Conservation (phyloP, 305 asterid genomes). For the Stenogyne calaminthoides region DNA sequence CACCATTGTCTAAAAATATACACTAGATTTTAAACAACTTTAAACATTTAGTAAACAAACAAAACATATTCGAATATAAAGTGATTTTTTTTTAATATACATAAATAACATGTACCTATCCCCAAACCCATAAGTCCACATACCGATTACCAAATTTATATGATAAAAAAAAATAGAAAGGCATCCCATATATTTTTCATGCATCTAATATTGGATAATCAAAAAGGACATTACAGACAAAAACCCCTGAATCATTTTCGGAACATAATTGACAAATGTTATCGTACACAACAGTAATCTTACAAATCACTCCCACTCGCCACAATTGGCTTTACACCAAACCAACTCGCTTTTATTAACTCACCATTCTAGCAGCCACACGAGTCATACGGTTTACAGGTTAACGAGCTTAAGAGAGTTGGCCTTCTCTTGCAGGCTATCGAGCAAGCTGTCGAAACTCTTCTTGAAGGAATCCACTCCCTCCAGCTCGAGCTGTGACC, state of each 20-base stretch:
- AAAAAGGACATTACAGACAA: not conserved
- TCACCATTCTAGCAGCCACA: slow-evolving; percentile 28
- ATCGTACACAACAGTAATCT: slow-evolving; percentile 37
- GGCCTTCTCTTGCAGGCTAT: slow-evolving; percentile 95
- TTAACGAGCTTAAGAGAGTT: slow-evolving; percentile 77
- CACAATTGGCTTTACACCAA: slow-evolving; percentile 33
- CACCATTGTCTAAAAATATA: too few species aligned
- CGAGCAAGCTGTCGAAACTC: slow-evolving; percentile 95
- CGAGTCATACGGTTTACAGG: slow-evolving; percentile 40
- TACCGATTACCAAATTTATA: too few species aligned
- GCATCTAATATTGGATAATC: not conserved
- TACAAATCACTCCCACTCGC: slow-evolving; percentile 26
- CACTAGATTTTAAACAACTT: too few species aligned
- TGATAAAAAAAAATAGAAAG: too few species aligned
- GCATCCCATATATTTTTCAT: not conserved
- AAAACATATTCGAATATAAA: too few species aligned
- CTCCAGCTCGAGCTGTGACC: slow-evolving; percentile 89
- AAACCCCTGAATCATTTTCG: not conserved
- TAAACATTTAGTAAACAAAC: too few species aligned
- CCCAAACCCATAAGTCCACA: too few species aligned
- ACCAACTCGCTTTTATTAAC: slow-evolving; percentile 41
- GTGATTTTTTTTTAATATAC: too few species aligned
- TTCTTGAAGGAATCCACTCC: slow-evolving; percentile 97
- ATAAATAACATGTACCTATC: too few species aligned
- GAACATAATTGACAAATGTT: not conserved